Percentiles rank a stretch among this genome's conserved stretches.
Evolutionary conservation across 176 grass and related monocot species (phyloP).

Genomic region (Saccharum officinarum): DNA sequence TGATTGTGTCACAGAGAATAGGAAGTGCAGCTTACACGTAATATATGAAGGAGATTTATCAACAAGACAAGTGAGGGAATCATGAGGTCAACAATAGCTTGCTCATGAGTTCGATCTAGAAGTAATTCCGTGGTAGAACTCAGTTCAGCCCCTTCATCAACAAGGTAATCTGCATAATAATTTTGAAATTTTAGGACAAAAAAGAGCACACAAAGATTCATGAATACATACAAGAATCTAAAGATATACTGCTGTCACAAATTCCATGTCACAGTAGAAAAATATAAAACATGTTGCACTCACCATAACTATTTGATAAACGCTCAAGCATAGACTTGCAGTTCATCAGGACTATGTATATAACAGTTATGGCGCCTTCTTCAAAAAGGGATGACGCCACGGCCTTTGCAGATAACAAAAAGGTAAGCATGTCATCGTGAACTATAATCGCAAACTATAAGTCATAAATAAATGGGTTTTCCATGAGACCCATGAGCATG

Average conservation of each 20-base stretch:
- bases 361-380: constrained; percentile 89
- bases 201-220: constrained; percentile 35
- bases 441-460: not conserved
- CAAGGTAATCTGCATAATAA: constrained; percentile 83
- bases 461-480: not conserved
- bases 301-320: constrained; percentile 95
- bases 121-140: constrained; percentile 94
- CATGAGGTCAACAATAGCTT: constrained; percentile 89
- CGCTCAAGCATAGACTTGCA: constrained; percentile 97
- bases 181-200: constrained; percentile 29
- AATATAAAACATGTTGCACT: constrained; percentile 32
- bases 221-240: constrained; percentile 20
- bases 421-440: not conserved
- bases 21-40: constrained; percentile 65
- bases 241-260: not conserved
- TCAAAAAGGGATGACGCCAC: constrained; percentile 92
- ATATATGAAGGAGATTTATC: constrained; percentile 81
- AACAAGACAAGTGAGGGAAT: constrained; percentile 92
- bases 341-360: constrained; percentile 87
- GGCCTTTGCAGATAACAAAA: constrained; percentile 59
- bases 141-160: constrained; percentile 94
- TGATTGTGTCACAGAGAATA: not conserved
- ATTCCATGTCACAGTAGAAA: not conserved
- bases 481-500: constrained; percentile 7
- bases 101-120: constrained; percentile 87